Base-by-base conservation (phyloP, 176 grass and related monocot genomes). In the Thinopyrum elongatum region DNA sequence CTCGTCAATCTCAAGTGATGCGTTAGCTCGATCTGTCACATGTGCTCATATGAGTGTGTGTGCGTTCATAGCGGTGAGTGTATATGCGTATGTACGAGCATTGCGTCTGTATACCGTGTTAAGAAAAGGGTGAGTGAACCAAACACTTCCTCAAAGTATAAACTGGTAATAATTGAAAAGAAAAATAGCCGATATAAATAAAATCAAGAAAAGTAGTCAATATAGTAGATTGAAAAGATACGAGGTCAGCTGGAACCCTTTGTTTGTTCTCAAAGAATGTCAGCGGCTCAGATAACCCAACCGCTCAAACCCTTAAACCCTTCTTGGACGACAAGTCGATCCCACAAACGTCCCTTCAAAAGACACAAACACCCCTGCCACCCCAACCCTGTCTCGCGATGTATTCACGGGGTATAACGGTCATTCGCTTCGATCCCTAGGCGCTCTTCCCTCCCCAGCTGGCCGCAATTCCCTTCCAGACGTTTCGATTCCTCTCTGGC, bases 251-350 rank as follows among this genome's bases (percentile, higher is more conserved):
- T 58, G 21, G 2, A 9, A 19, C 46, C 46, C 41, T 44, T 44
- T 11, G 42, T 14, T 17, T 51, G 47, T 15, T 51, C 15, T 16
- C 15, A 17, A 17, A 17, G 5, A 51, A 17, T 17, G 47, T 51
- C 28, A 68, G 64, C 5, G 10, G 4, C 6, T 19, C 31, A 22
- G 66, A 71, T 41, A 71, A 39, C 66, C 67, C 66, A n/a, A 9
- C 70, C 23, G 38, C 70, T 74, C 4, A 53, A 81, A 60, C 66
- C 73, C 38, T 8, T 64, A 64, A 80, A 80, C 23, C 59, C 87
- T 65, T 85, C 71, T 82, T 82, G 88, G 13, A 55, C 51, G 1
- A 86, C 62, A 90, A 90, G 83, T 25, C 8, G 82, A 77, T 38
- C 7, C 14, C 34, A 21, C 25, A 7, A 78, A 90, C 53, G 27